Evolutionary conservation across 768 basidiomycete genomes (phyloP).

Genomic region (Neoboletus subvelutipes): DNA sequence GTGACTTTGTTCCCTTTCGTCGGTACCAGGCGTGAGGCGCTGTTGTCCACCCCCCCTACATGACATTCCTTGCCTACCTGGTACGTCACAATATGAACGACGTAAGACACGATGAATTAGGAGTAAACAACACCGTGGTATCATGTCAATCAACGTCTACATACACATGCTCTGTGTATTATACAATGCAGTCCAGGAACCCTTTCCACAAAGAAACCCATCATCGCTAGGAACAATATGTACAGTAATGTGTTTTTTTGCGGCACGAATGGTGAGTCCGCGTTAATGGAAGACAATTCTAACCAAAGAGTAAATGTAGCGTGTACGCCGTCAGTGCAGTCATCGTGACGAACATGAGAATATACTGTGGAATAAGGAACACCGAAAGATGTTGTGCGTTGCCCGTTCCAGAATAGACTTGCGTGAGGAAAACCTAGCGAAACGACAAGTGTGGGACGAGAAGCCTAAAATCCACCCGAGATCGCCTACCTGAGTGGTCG

Average conservation of each 20-base stretch:
- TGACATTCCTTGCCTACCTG: neutral
- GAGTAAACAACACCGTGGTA: neutral
- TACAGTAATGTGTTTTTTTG: neutral
- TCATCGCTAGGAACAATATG: neutral
- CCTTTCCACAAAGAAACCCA: neutral
- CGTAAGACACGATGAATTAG: neutral
- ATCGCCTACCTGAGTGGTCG: constrained; percentile 52
- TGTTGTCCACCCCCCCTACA: too few relatives aligned
- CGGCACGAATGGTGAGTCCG: neutral
- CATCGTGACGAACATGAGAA: constrained; percentile 40
- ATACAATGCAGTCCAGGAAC: neutral
- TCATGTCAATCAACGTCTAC: neutral
- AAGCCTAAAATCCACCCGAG: neutral
- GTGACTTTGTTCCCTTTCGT: neutral
- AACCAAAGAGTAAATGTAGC: constrained; percentile 37
- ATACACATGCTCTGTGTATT: neutral
- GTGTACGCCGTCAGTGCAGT: constrained; percentile 38
- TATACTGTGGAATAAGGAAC: constrained; percentile 61
- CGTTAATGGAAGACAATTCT: neutral
- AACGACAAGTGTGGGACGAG: neutral
- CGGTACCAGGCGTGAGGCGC: too few relatives aligned
- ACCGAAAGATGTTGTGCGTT: constrained; percentile 58
- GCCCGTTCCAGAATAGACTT: constrained; percentile 66
- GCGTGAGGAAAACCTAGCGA: constrained; percentile 57
- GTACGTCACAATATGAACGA: neutral